Evolutionary conservation across 2,329 filamentous ascomycete genomes (phyloP).

Genomic region (Thermoascus crustaceus): DNA sequence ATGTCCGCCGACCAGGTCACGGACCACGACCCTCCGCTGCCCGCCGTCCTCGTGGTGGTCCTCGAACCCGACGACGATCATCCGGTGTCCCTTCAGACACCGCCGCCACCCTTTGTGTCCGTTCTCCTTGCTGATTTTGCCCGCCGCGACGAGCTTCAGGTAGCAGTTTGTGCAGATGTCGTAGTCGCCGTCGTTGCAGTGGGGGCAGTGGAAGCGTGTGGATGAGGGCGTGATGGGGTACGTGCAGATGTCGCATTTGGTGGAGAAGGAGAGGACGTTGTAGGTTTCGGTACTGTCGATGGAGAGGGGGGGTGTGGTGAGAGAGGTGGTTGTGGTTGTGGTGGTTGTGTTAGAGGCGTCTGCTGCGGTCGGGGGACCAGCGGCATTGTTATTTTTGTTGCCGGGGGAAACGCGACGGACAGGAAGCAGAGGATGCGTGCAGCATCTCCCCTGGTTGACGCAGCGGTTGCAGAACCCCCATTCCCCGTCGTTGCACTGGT

Average conservation of each 20-base stretch:
- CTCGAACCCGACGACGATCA: constrained; percentile 71
- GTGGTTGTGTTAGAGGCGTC: constrained; percentile 11
- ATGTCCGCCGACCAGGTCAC: constrained; percentile 70
- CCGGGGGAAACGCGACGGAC: constrained; percentile 52
- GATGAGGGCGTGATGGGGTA: constrained; percentile 61
- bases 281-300: constrained; percentile 47
- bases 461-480: constrained; percentile 92
- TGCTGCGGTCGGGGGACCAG: constrained; percentile 8
- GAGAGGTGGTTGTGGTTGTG: constrained; percentile 17
- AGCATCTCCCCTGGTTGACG: constrained; percentile 72
- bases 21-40: constrained; percentile 57
- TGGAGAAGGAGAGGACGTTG: constrained; percentile 62
- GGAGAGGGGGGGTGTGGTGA: constrained; percentile 29
- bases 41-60: constrained; percentile 60
- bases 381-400: neutral
- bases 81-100: constrained; percentile 72
- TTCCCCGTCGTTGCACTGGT: constrained; percentile 78
- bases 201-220: constrained; percentile 70
- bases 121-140: constrained; percentile 64
- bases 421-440: constrained; percentile 73
- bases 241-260: constrained; percentile 70
- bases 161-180: constrained; percentile 80
- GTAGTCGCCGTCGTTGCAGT: constrained; percentile 73
- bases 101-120: constrained; percentile 75
- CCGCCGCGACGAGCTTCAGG: constrained; percentile 52